Evolutionary conservation across 1,284 basidiomycete species (phyloP).

Genomic region (Ceratobasidium sp.): DNA sequence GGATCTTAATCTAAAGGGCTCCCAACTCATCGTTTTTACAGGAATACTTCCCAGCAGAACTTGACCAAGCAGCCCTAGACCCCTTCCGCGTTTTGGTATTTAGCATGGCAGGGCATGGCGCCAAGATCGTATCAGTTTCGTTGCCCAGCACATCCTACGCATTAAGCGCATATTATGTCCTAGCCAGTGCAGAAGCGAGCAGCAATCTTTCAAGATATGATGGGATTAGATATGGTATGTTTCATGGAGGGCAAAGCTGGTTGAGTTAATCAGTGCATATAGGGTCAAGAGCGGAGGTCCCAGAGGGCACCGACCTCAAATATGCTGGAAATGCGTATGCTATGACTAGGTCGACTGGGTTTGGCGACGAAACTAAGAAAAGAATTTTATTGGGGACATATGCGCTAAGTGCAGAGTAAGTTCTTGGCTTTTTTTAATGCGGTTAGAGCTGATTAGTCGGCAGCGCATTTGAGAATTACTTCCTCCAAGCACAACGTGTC

Average conservation of each 20-base stretch:
- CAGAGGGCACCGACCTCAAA: conserved; percentile 59
- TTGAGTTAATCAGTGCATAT: neutral
- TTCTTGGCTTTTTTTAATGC: conserved; percentile 34
- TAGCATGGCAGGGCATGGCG: conserved; percentile 68
- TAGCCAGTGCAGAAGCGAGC: conserved; percentile 93
- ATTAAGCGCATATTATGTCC: conserved; percentile 93
- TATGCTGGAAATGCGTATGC: conserved; percentile 67
- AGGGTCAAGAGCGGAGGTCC: conserved; percentile 64
- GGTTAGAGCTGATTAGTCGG: neutral
- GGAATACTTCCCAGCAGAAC: conserved; percentile 86
- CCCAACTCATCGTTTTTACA: conserved; percentile 52
- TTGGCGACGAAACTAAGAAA: conserved; percentile 88
- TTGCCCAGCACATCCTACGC: conserved; percentile 83
- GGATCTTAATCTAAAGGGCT: neutral
- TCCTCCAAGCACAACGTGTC: conserved; percentile 88
- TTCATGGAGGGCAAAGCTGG: neutral
- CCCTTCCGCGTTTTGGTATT: conserved; percentile 64
- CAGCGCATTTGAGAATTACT: conserved; percentile 97
- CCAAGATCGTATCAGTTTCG: conserved; percentile 76
- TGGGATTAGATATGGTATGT: conserved; percentile 69
- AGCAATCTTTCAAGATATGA: conserved; percentile 94
- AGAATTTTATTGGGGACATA: conserved; percentile 94
- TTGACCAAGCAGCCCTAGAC: conserved; percentile 63
- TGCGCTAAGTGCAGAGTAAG: conserved; percentile 90
- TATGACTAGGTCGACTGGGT: conserved; percentile 69